Conservation (phyloP, 1,139 yeast species). For the Yamadazyma conglobata region DNA sequence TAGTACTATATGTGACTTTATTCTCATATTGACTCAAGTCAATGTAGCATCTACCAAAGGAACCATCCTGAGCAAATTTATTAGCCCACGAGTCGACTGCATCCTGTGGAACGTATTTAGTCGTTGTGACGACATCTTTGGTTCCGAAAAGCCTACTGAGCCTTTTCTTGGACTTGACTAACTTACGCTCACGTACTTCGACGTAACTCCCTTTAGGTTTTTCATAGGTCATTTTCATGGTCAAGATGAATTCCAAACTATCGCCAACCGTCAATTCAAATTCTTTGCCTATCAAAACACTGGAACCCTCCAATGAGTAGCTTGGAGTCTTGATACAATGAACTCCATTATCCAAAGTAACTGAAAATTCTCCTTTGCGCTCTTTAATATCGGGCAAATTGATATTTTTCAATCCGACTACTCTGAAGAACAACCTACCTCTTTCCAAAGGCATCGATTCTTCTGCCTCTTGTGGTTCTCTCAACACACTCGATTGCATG, state of each 20-base stretch:
- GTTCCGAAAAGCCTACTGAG: constrained; percentile 48
- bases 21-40: constrained; percentile 58
- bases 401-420: constrained; percentile 57
- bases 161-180: constrained; percentile 44
- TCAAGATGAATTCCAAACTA: constrained; percentile 64
- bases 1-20: constrained; percentile 51
- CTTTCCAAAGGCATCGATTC: constrained; percentile 41
- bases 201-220: constrained; percentile 52
- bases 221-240: constrained; percentile 63
- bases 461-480: constrained; percentile 13
- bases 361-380: constrained; percentile 61
- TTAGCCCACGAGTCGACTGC: constrained; percentile 53
- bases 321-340: constrained; percentile 80
- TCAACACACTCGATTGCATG: constrained; percentile 15
- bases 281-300: constrained; percentile 65
- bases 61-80: constrained; percentile 77
- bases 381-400: constrained; percentile 52
- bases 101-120: constrained; percentile 51
- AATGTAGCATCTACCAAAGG: constrained; percentile 76
- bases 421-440: constrained; percentile 71
- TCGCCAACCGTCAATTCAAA: constrained; percentile 76
- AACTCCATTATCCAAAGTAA: constrained; percentile 84
- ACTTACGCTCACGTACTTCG: constrained; percentile 55
- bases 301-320: constrained; percentile 38
- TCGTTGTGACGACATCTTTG: constrained; percentile 49